A percentile compares a stretch with the other conserved stretches of the same genome.
phyloP scores from a whole-genome alignment of 2,329 filamentous ascomycete species.

The Sporothrix luriei region DNA sequence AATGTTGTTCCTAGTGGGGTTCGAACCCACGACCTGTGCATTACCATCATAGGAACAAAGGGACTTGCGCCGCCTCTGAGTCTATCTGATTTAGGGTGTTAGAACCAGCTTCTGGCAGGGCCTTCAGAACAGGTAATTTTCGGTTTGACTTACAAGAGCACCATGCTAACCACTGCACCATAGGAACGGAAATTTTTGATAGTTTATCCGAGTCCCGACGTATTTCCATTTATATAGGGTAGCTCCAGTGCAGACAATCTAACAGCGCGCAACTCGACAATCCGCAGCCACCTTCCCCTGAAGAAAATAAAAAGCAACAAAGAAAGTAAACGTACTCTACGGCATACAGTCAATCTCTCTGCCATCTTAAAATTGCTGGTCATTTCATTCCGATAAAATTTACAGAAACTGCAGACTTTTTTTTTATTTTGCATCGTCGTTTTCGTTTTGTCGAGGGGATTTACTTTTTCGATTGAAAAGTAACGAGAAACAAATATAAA shows the following conservation, averaged over 20 bases:
- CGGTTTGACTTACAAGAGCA: conserved; percentile 37
- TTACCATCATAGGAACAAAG: conserved; percentile 37
- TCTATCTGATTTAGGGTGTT: conserved; percentile 36
- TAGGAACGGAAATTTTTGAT: conserved; percentile 37
- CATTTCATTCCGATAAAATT: too few species aligned
- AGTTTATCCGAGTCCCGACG: conserved; percentile 33
- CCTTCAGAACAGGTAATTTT: background rate
- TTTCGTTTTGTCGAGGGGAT: too few species aligned
- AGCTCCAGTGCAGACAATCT: background rate
- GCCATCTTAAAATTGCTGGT: too few species aligned
- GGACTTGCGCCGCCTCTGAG: conserved; percentile 32
- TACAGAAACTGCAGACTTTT: too few species aligned
- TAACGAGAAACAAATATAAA: too few species aligned
- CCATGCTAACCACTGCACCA: conserved; percentile 40
- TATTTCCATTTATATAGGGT: conserved; percentile 24
- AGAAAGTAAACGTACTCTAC: too few species aligned
- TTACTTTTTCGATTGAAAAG: too few species aligned
- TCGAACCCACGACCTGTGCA: conserved; percentile 40
- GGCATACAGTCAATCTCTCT: too few species aligned
- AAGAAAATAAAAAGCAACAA: too few species aligned
- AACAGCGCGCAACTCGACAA: too few species aligned
- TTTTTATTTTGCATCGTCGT: too few species aligned
- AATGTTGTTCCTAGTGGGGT: conserved; percentile 38
- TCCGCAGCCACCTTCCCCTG: too few species aligned
- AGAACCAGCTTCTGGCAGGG: conserved; percentile 25